Base-by-base conservation (phyloP, 345 rosid species). In the Turritis glabra region DNA sequence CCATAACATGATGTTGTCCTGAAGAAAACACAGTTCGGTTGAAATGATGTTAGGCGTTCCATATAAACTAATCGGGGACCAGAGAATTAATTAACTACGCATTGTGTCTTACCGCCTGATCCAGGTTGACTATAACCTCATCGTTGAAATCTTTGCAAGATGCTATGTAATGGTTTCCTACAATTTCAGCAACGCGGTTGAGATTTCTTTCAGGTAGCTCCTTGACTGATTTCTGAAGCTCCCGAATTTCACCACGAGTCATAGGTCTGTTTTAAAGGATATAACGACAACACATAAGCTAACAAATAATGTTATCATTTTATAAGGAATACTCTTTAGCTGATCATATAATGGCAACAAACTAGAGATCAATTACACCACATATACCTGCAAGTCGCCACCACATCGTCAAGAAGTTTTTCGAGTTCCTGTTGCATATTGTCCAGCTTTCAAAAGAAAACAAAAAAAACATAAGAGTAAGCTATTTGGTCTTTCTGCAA, bases 1-100 rank as follows among this genome's bases (percentile, higher is more conserved):
- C 80, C 75, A 76, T 23, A 69, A 23, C 71, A 37, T 53, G 40
- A 46, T 21, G 19, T 63, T 62, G 17, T 69, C 80, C 80, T 76
- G 65, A 40, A 35, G 15, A 41, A 61, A 23, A 68, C 48, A 61
- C 8, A 48, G 21, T 75, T 67, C 1, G 7, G n/a, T 51, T 62
- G 12, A 35, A 38, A 48, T 25, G 37, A 1, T 68, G 9, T 58
- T 27, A 48, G 47, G n/a, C 23, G 9, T 67, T 67, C 25, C 62
- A 23, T 9, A 46, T 25, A 13, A 25, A 23, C 50, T 5, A 17
- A 37, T 17, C 10, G 1, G 7, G 30, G n/a, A 30, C 21, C n/a
- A 69, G 25, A 33, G 6, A 33, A 62, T 54, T 33, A 43, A 22
- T 14, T 13, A 8, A 13, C 41, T 38, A 53, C 5, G 27, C 46